Base-by-base conservation (phyloP, 73 alveolate genomes). In the Paramecium caudatum region DNA sequence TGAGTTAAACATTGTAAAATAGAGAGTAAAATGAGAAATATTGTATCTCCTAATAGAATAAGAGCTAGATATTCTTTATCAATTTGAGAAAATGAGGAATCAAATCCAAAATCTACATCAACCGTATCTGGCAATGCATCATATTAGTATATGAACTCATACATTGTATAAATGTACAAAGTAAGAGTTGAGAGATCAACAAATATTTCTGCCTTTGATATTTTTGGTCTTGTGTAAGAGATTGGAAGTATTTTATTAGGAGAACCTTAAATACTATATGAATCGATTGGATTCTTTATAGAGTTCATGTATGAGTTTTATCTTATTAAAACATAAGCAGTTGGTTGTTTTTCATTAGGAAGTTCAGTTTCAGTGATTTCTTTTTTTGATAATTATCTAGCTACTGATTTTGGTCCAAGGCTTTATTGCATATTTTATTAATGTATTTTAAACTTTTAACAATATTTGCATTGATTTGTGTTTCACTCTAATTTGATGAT, bases 1-100 rank as follows among this genome's bases (percentile, higher is more conserved):
- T 74, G 88, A 21, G 88, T 74, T 27, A 74, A 21, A 27, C 43
- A 74, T 39, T 74, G 43, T 43, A 74, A 45, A 21, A 74, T 74
- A 39, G 88, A 74, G 32, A 74, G 62, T 41, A 74, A 43, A 5
- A 74, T 13, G 6, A 27, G 43, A 30, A 41, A 74, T 0, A 74
- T 68, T 1, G 68, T 1, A 12, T 74, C 88, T 39, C 69, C 68
- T 12, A 74, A 37, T 74, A 74, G 55, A 39, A 74, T 39, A 17
- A 74, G 12, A 10, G 68, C 62, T 5, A 74, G 19, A 41, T 74
- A 74, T 74, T 74, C 62, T 30, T 74, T 74, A 45, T 74, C 65
- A 6, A 74, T 45, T 5, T 15, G 16, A 7, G 36, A 39, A 15
- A 37, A 74, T 27, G 83, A 65, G 3, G 88, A 41, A 74, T 74